Evolutionary conservation across 2,329 filamentous ascomycete genomes (phyloP).

Genomic region (Paraconiothyrium brasiliense): DNA sequence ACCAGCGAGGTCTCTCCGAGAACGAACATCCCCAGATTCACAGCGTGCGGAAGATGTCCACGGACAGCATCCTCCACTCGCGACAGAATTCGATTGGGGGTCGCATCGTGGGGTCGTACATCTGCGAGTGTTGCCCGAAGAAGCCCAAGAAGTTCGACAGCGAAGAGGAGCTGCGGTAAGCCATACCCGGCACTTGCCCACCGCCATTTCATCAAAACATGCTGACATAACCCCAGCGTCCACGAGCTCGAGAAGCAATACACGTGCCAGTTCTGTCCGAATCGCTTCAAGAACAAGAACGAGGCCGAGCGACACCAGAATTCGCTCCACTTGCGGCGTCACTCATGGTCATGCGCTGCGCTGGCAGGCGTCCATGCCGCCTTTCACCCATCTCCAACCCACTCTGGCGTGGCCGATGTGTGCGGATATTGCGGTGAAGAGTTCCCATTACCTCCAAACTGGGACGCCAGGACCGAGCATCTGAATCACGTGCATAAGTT

Average conservation of each 20-base stretch:
- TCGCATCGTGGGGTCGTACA: constrained; percentile 67
- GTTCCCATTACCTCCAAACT: constrained; percentile 86
- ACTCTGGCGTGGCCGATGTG: constrained; percentile 72
- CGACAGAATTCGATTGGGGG: constrained; percentile 59
- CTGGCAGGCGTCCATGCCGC: constrained; percentile 77
- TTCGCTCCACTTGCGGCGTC: constrained; percentile 87
- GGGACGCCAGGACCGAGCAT: constrained; percentile 87
- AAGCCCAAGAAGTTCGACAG: constrained; percentile 96
- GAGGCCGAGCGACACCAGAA: constrained; percentile 97
- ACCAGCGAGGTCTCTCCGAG: constrained; percentile 55
- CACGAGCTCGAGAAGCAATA: constrained; percentile 98
- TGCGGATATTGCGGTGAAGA: constrained; percentile 98
- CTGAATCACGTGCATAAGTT: constrained; percentile 94
- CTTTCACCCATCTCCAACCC: constrained; percentile 81
- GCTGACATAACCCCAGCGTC: constrained; percentile 62
- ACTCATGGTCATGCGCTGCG: constrained; percentile 97
- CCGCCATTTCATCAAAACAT: constrained; percentile 33
- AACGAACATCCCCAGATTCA: constrained; percentile 45
- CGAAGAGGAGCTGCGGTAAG: constrained; percentile 83
- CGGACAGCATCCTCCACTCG: constrained; percentile 54
- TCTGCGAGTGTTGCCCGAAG: constrained; percentile 96
- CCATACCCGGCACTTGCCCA: constrained; percentile 38
- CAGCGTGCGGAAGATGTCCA: constrained; percentile 58
- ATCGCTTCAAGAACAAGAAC: constrained; percentile 99
- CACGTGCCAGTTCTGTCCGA: constrained; percentile 89